phyloP scores from a whole-genome alignment of 192 early-diverging fungal genomes.

The Dissophora globulifera region DNA sequence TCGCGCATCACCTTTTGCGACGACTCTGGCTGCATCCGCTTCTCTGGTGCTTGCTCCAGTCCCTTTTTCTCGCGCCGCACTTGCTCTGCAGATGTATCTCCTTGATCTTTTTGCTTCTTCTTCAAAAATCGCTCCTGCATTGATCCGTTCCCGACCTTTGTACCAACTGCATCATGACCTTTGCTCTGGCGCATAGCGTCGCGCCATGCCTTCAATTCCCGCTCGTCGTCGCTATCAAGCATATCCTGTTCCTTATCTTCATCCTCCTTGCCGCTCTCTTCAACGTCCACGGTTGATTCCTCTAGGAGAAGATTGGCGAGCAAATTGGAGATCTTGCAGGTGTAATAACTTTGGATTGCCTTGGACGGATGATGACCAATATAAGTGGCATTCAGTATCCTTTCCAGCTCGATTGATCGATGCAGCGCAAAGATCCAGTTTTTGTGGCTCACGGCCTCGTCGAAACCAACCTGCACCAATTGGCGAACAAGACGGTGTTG shows the following conservation, averaged over 20 bases:
- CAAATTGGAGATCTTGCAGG: slow-evolving; percentile 49
- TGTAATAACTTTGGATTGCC: slow-evolving; percentile 39
- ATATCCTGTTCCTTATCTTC: slow-evolving; percentile 15
- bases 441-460: slow-evolving; percentile 45
- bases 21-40: slow-evolving; percentile 15
- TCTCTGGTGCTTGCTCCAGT: not conserved
- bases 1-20: slow-evolving; percentile 20
- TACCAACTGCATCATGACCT: not conserved
- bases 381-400: slow-evolving; percentile 26
- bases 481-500: slow-evolving; percentile 25
- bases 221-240: slow-evolving; percentile 33
- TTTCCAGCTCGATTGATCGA: slow-evolving; percentile 28
- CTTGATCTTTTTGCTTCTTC: slow-evolving; percentile 3
- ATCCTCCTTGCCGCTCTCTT: slow-evolving; percentile 31
- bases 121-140: slow-evolving; percentile 27
- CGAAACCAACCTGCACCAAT: slow-evolving; percentile 33
- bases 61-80: not conserved
- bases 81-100: not conserved
- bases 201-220: slow-evolving; percentile 20
- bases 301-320: slow-evolving; percentile 45
- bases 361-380: slow-evolving; percentile 44
- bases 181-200: slow-evolving; percentile 13
- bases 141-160: slow-evolving; percentile 2
- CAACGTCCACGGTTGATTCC: slow-evolving; percentile 41
- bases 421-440: slow-evolving; percentile 45